Percentiles rank a stretch among this genome's conserved stretches.
Conservation (phyloP, 257 asterid genomes). For the Mitragyna speciosa region DNA sequence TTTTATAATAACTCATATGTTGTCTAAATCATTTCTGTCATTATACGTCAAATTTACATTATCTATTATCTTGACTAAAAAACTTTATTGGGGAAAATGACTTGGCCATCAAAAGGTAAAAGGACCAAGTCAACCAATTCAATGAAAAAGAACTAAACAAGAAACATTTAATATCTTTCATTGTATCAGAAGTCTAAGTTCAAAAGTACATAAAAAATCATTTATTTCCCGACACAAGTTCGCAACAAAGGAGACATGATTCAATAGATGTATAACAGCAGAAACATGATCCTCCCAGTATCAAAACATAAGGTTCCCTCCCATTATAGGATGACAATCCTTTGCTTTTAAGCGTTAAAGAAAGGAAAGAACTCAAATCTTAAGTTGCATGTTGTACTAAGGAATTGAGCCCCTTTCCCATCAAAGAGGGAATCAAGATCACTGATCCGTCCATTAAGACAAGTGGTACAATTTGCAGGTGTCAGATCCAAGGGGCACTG, state of each 20-base stretch:
- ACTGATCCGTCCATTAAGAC: neutral
- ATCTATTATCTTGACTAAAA: no score
- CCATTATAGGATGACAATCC: neutral
- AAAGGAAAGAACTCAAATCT: neutral
- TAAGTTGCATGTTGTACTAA: neutral
- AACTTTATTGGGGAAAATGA: no score
- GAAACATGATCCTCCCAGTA: neutral
- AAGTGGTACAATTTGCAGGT: neutral
- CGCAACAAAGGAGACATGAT: neutral
- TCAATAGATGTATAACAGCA: neutral
- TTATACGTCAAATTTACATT: no score
- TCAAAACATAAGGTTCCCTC: neutral
- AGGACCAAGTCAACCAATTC: no score
- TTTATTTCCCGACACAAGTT: neutral
- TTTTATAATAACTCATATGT: no score
- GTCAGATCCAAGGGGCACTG: constrained; percentile 1
- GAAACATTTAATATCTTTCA: no score
- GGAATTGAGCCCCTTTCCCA: neutral
- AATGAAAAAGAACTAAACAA: no score
- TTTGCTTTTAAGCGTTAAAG: neutral
- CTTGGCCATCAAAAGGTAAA: no score
- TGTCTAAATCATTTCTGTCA: no score
- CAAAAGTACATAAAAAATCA: neutral
- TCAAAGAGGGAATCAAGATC: neutral
- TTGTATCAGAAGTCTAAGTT: neutral